Evolutionary conservation across 179 eudicot species (phyloP).

Genomic region (Beta macrorhiza): DNA sequence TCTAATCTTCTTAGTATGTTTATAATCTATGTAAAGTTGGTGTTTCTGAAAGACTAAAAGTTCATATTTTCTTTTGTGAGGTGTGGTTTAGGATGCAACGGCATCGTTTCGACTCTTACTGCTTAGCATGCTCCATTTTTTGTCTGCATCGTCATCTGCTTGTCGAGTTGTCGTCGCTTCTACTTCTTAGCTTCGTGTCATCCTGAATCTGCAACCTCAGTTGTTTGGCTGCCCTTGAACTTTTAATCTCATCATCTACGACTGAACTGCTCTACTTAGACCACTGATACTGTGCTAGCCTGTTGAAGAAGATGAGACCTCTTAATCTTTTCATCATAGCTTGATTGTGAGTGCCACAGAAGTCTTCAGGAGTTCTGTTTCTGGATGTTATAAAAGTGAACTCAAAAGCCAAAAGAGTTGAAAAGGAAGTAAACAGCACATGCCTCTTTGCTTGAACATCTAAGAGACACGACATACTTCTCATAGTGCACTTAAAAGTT

Average conservation of each 20-base stretch:
- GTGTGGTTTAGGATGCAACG: conserved; percentile 44
- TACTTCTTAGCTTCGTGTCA: conserved; percentile 30
- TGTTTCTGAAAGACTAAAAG: conserved; percentile 37
- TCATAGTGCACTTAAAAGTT: not conserved
- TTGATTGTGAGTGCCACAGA: conserved; percentile 23
- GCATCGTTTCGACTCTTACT: conserved; percentile 46
- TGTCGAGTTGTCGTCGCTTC: conserved; percentile 34
- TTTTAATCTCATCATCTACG: conserved; percentile 18
- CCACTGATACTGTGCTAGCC: conserved; percentile 5
- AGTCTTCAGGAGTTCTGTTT: conserved; percentile 16
- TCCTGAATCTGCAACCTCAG: conserved; percentile 31
- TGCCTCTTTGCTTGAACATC: conserved; percentile 14
- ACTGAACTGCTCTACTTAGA: conserved; percentile 27
- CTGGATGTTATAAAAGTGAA: conserved; percentile 11
- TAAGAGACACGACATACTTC: conserved; percentile 25
- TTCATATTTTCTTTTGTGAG: conserved; percentile 47
- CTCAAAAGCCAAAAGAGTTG: not conserved
- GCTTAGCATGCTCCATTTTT: conserved; percentile 37
- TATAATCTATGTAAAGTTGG: conserved; percentile 19
- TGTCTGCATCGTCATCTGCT: conserved; percentile 38
- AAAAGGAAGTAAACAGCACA: conserved; percentile 11
- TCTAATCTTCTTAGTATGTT: not conserved
- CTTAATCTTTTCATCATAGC: conserved; percentile 13
- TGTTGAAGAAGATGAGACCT: conserved; percentile 19
- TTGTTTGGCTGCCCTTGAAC: conserved; percentile 22